Percentiles rank a stretch among this genome's conserved stretches.
Evolutionary conservation across 2,329 filamentous ascomycete species (phyloP).

Genomic region (Tolypocladium nubicola): DNA sequence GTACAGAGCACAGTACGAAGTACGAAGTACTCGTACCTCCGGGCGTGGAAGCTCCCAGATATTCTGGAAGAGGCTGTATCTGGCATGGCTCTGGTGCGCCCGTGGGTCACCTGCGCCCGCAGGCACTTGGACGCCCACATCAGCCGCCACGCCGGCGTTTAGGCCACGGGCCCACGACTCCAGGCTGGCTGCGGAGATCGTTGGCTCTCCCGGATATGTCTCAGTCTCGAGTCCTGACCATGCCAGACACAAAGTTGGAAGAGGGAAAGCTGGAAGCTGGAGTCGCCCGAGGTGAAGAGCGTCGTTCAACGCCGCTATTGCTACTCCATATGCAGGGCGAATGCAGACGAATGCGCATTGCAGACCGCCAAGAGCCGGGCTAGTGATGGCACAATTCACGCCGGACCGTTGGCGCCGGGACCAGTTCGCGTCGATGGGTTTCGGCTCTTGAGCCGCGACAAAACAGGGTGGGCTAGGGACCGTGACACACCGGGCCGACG

Average conservation of each 20-base stretch:
- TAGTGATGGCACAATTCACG: not conserved
- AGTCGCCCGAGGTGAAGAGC: not conserved
- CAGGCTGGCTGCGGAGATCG: not conserved
- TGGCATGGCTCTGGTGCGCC: not conserved
- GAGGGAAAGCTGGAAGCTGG: too few relatives aligned
- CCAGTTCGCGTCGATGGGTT: not conserved
- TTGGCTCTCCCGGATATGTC: not conserved
- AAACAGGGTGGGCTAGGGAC: not conserved
- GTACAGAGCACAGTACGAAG: too few relatives aligned
- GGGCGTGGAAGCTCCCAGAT: slow-evolving; percentile 1
- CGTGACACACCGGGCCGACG: not conserved
- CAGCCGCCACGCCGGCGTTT: slow-evolving; percentile 3
- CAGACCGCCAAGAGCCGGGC: not conserved
- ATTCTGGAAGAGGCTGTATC: slow-evolving; percentile 1
- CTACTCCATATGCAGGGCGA: not conserved
- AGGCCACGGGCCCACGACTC: not conserved
- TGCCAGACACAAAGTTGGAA: not conserved
- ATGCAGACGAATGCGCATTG: not conserved
- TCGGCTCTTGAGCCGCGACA: not conserved
- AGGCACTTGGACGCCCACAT: not conserved
- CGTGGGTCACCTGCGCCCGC: slow-evolving; percentile 1
- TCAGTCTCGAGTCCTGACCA: not conserved
- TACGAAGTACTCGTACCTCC: not conserved
- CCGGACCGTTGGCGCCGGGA: not conserved
- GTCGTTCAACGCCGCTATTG: not conserved